Base-by-base conservation (phyloP, 176 grass and related monocot species). In the Microstegium vimineum region DNA sequence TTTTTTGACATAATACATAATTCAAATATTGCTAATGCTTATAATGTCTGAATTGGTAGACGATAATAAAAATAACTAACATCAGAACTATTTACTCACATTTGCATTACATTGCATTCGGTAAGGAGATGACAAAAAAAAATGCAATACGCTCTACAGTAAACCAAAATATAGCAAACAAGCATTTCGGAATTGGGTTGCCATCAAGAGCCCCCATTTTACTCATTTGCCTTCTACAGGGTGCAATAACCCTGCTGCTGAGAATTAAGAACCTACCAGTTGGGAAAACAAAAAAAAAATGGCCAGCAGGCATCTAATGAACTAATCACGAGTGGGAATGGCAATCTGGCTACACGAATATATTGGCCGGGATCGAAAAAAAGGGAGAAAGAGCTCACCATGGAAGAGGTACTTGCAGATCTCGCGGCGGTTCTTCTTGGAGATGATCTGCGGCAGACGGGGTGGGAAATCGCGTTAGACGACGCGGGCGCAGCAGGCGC, bases 331-430 rank as follows among this genome's bases (percentile, higher is more conserved):
- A 23, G 25, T 59, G 56, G n/a, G 4, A 9, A 49, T 9, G 5
- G 18, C 12, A 0, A 11, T 1, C 16, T n/a, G 37, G 8, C 15
- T 1, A 37, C 37, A 38, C 37, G 37, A 49, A 11, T 0, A 76
- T 13, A 27, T 8, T 5, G 1, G 5, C 10, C 4, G 18, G 14
- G n/a, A 25, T 0, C 4, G 0, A 20, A 8, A 4, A 40, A 6
- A 5, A 5, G n/a, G 15, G 23, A 1, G 38, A 22, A 37, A 14
- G 22, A 5, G 8, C 75, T 62, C 20, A 90, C 91, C 91, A 62
- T 93, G 91, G 88, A 93, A 93, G 85, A 93, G 91, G 85, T 90
- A 93, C 78, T 88, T 93, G 91, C 91, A 93, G 85, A 93, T 90
- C 88, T 88, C 85, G 60, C 79, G 88, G 28, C 88, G 85, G 30